Base-by-base conservation (phyloP, 495 filamentous ascomycete species). In the Xylaria sp. region DNA sequence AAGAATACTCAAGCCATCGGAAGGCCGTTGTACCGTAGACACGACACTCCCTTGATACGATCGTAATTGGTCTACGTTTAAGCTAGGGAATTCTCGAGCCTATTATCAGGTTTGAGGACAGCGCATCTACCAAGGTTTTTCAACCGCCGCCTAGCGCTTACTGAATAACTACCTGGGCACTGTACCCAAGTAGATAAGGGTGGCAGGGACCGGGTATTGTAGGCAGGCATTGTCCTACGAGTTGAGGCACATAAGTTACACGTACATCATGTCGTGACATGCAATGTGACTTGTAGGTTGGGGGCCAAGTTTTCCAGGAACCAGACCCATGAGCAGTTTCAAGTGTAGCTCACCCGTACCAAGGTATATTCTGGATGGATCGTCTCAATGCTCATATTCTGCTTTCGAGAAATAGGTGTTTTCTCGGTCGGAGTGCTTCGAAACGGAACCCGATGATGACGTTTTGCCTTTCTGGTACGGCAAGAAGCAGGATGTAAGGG, bases 181-280 rank as follows among this genome's bases (percentile, higher is more conserved):
- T n/a, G n/a, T n/a, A n/a, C n/a, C n/a, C n/a, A n/a, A n/a, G n/a
- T n/a, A 43, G 35, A 62, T 62, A 41, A 62, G 59, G 37, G 37
- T 19, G 61, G 41, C 61, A 48, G 21, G 37, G 59, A 29, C 21
- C 37, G 59, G 37, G 59, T 15, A 43, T 43, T 62, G 59, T 62
- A 37, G 21, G 37, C 59, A 77, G n/a, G 24, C 55, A 46, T 37
- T 70, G 44, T 40, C 46, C 40, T 64, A 64, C 50, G 61, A 74
- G 68, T 69, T 71, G 67, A 74, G 64, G 71, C 71, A 71, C 55
- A 67, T 62, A 68, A 67, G 66, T 62, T 75, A 76, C 71, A 71
- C 67, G 67, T 76, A 67, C 71, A 71, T 76, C 57, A 78, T 73
- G 68, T 69, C 70, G 71, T 73, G 29, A 24, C 61, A 41, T 53